These are phyloP conservation scores for Rostrohypoxylon terebratum DNA, from an alignment of 495 filamentous ascomycete species.

Conservation along the genomic window DNA sequence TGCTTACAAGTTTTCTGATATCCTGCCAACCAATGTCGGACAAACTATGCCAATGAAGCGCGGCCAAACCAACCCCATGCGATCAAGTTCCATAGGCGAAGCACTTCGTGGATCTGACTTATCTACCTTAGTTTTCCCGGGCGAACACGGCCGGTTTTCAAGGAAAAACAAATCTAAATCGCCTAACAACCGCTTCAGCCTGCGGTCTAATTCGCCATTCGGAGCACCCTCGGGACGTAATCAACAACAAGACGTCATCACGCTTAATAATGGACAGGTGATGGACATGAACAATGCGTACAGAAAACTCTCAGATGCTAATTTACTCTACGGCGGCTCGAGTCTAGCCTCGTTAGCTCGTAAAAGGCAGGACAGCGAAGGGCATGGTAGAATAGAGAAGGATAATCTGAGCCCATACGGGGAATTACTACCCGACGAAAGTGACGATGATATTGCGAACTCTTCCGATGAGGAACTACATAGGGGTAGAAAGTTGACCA, in stretches of 20 bases:
- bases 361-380: slow-evolving; percentile 59
- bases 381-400: slow-evolving; percentile 74
- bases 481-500: slow-evolving; percentile 62
- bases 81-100: slow-evolving; percentile 61
- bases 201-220: slow-evolving; percentile 71
- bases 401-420: slow-evolving; percentile 74
- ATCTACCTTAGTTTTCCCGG: slow-evolving; percentile 55
- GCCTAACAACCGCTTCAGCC: slow-evolving; percentile 64
- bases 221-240: slow-evolving; percentile 56
- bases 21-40: slow-evolving; percentile 61
- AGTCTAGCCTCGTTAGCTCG: slow-evolving; percentile 64
- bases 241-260: slow-evolving; percentile 52
- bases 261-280: slow-evolving; percentile 63
- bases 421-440: slow-evolving; percentile 66
- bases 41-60: slow-evolving; percentile 55
- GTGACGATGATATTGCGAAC: slow-evolving; percentile 63
- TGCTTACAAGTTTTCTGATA: slow-evolving; percentile 66
- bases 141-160: slow-evolving; percentile 59
- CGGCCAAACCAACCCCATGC: slow-evolving; percentile 56
- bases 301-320: slow-evolving; percentile 73
- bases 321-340: slow-evolving; percentile 66
- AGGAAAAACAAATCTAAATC: slow-evolving; percentile 71
- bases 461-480: slow-evolving; percentile 64
- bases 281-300: slow-evolving; percentile 71
- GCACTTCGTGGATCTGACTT: slow-evolving; percentile 61